Evolutionary conservation across 1,139 yeast species (phyloP).

Genomic region (Kodamaea plutei): DNA sequence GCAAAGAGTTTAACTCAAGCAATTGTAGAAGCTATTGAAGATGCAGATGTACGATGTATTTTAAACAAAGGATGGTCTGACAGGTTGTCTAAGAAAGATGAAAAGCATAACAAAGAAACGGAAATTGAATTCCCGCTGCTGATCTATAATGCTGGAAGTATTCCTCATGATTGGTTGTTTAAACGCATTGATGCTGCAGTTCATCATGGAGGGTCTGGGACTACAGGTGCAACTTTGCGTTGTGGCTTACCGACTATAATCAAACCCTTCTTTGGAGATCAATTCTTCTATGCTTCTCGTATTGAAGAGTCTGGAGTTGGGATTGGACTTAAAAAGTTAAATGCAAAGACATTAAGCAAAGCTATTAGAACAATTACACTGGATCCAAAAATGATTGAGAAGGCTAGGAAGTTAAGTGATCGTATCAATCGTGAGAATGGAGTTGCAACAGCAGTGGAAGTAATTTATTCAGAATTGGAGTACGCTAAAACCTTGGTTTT

Average conservation of each 20-base stretch:
- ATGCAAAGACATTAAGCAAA: conserved; percentile 54
- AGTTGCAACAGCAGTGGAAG: conserved; percentile 68
- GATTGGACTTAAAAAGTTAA: conserved; percentile 61
- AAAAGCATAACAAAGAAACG: conserved; percentile 19
- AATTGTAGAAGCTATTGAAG: conserved; percentile 69
- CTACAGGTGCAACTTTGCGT: conserved; percentile 87
- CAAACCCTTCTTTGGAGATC: conserved; percentile 96
- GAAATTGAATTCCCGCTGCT: conserved; percentile 65
- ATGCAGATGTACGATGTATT: conserved; percentile 80
- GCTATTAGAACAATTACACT: conserved; percentile 69
- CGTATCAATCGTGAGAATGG: conserved; percentile 72
- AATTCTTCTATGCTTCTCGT: conserved; percentile 82
- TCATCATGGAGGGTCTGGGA: conserved; percentile 97
- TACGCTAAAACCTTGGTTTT: conserved; percentile 58
- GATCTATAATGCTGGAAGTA: conserved; percentile 62
- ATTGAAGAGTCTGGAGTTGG: conserved; percentile 94
- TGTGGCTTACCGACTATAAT: conserved; percentile 87
- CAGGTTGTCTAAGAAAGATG: conserved; percentile 40
- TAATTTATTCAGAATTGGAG: conserved; percentile 73
- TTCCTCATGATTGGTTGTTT: conserved; percentile 95
- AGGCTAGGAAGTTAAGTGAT: conserved; percentile 60
- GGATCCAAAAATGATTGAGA: conserved; percentile 60
- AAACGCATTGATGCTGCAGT: conserved; percentile 89
- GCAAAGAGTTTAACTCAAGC: conserved; percentile 76
- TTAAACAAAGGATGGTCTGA: conserved; percentile 96